Base-by-base conservation (phyloP, 2,329 filamentous ascomycete species). In the Gaeumannomyces sp. region DNA sequence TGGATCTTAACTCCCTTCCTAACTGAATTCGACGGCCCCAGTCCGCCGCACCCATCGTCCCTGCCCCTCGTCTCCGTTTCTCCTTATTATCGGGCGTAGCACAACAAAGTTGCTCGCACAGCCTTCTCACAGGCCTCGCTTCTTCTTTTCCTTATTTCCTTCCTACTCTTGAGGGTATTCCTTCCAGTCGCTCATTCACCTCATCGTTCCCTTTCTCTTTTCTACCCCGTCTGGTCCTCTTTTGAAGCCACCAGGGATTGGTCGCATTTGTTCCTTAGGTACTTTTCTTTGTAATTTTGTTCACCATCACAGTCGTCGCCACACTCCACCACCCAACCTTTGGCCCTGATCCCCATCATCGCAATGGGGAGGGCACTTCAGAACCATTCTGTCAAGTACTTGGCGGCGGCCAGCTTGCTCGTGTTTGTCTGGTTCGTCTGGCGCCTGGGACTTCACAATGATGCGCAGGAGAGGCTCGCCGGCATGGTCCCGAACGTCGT, bases 401-500 rank as follows among this genome's bases (percentile, higher is more conserved):
- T 64, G 25, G 58, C 57, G 19, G 35, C 35, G 33, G 63, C 63
- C 35, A 64, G 29, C 58, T 61, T 64, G 22, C 33, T 64, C 8
- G 63, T 64, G 33, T 64, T 64, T 28, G 6, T 64, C 31, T 64
- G 63, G 63, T 64, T 64, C 63, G 45, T 61, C 27, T 64, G 59
- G 57, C 35, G 63, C 16, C 58, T 64, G 16, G 63, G 63, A 35
- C 28, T 64, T 35, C 57, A 25, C 35, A 58, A 38, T 33, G 58
- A 64, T 5, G 58, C 28, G 11, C 63, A 60, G 27, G 58, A 59
- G 19, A 38, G 35, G 16, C 8, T 64, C 19, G 28, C 22, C 38
- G 50, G 31, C 50, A 35, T 63, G 11, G 25, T 53, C 6, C 14
- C 22, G 11, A 29, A 5, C 28, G 19, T 35, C 16, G 38, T 16